Evolutionary conservation across 2,329 filamentous ascomycete genomes (phyloP).

Genomic region (Endothia cerciana): DNA sequence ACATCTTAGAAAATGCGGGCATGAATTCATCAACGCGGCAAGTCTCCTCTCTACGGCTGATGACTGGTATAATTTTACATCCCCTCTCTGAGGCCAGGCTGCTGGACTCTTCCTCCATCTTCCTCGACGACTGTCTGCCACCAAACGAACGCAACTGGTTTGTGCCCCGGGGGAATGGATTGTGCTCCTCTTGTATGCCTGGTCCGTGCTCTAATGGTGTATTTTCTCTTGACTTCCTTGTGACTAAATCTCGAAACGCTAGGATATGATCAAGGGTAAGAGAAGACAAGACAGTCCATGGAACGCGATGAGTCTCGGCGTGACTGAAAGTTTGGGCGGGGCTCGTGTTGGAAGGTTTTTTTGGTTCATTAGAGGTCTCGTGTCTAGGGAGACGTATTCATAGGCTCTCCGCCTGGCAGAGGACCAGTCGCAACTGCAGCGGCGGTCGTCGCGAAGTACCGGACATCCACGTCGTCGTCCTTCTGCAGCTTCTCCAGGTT

Average conservation of each 20-base stretch:
- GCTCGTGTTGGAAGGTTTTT: conserved; percentile 36
- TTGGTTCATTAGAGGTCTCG: conserved; percentile 53
- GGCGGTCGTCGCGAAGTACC: conserved; percentile 95
- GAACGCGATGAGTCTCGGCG: conserved; percentile 1
- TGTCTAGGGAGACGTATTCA: conserved; percentile 69
- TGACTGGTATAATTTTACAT: conserved; percentile 28
- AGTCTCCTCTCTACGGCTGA: conserved; percentile 21
- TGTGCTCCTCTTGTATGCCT: conserved; percentile 28
- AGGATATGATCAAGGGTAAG: conserved; percentile 23
- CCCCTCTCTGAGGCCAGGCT: conserved; percentile 18
- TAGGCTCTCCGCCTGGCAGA: conserved; percentile 57
- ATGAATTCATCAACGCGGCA: conserved; percentile 23
- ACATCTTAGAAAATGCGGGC: conserved; percentile 15
- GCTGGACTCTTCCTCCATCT: conserved; percentile 12
- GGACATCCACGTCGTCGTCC: conserved; percentile 96
- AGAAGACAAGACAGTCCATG: conserved; percentile 6
- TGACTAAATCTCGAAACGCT: conserved; percentile 24
- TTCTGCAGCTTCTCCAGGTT: conserved; percentile 94
- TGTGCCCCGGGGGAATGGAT: conserved; percentile 14
- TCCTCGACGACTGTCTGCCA: conserved; percentile 16
- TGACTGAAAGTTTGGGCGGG: neutral
- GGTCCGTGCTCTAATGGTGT: conserved; percentile 28
- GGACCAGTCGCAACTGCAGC: conserved; percentile 61
- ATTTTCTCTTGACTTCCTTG: conserved; percentile 27
- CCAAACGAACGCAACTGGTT: conserved; percentile 21